Conservation (phyloP, 768 basidiomycete species). For the Mrakia blollopis region DNA sequence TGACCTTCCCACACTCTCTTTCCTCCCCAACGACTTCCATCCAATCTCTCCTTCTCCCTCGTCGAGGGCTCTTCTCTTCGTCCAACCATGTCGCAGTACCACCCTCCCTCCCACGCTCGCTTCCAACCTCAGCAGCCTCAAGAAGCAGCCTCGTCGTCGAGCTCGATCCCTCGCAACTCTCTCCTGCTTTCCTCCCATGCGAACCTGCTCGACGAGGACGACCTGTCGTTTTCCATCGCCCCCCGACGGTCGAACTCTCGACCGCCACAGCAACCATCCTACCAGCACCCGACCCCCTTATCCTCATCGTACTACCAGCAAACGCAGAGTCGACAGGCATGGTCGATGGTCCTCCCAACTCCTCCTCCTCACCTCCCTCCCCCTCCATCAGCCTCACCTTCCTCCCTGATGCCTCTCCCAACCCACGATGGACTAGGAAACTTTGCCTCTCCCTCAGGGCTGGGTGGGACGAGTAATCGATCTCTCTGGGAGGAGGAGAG, state of each 20-base stretch:
- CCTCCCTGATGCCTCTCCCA: neutral
- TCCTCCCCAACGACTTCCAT: neutral
- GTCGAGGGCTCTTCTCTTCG: no score
- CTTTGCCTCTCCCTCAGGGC: neutral
- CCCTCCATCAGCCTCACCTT: neutral
- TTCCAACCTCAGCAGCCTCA: neutral
- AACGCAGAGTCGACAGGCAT: conserved; percentile 1
- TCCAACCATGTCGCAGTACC: no score
- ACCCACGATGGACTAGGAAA: neutral
- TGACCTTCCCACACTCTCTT: neutral
- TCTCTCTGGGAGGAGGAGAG: neutral
- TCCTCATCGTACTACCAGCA: neutral
- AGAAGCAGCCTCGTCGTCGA: neutral
- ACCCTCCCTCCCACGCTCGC: no score
- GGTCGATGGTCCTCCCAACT: neutral
- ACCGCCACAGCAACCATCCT: neutral
- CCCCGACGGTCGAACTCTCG: neutral
- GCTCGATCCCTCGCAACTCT: neutral
- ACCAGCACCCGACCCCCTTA: neutral
- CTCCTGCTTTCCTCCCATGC: neutral
- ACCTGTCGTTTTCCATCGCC: neutral
- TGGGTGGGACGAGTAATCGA: neutral
- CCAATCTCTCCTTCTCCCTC: neutral
- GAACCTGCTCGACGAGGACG: neutral
- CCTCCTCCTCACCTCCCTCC: neutral